phyloP scores from a whole-genome alignment of 179 eudicot species.

The Silene noctiflora region DNA sequence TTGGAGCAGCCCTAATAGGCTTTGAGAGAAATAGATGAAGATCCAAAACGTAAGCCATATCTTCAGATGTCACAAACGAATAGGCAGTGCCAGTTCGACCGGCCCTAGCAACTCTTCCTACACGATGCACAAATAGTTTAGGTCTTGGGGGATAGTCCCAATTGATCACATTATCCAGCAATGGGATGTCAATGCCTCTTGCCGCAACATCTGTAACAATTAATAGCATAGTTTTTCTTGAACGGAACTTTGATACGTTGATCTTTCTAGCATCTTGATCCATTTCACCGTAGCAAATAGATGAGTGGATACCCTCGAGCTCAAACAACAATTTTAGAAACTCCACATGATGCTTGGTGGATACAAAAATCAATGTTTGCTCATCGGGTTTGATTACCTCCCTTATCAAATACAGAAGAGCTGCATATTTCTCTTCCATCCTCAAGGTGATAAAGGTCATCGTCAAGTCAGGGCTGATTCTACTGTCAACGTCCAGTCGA shows the following conservation, averaged over 20 bases:
- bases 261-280: slow-evolving; percentile 90
- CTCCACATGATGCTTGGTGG: slow-evolving; percentile 90
- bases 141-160: slow-evolving; percentile 91
- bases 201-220: slow-evolving; percentile 94
- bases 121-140: slow-evolving; percentile 89
- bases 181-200: slow-evolving; percentile 92
- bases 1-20: slow-evolving; percentile 81
- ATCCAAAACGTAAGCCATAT: slow-evolving; percentile 76
- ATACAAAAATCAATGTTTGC: slow-evolving; percentile 79
- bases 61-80: slow-evolving; percentile 81
- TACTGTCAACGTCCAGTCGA: slow-evolving; percentile 86
- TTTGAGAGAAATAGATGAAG: slow-evolving; percentile 93
- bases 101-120: slow-evolving; percentile 91
- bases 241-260: slow-evolving; percentile 58
- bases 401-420: slow-evolving; percentile 71
- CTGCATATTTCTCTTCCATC: slow-evolving; percentile 85
- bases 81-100: slow-evolving; percentile 92
- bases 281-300: slow-evolving; percentile 89
- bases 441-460: slow-evolving; percentile 72
- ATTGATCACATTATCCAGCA: slow-evolving; percentile 90
- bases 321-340: slow-evolving; percentile 54
- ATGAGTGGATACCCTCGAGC: slow-evolving; percentile 73
- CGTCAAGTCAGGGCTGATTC: slow-evolving; percentile 76
- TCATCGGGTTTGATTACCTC: slow-evolving; percentile 61
- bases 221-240: slow-evolving; percentile 79